These are phyloP conservation scores for Pisolithus microcarpus DNA, from an alignment of 768 basidiomycete genomes.

Conservation along the genomic window DNA sequence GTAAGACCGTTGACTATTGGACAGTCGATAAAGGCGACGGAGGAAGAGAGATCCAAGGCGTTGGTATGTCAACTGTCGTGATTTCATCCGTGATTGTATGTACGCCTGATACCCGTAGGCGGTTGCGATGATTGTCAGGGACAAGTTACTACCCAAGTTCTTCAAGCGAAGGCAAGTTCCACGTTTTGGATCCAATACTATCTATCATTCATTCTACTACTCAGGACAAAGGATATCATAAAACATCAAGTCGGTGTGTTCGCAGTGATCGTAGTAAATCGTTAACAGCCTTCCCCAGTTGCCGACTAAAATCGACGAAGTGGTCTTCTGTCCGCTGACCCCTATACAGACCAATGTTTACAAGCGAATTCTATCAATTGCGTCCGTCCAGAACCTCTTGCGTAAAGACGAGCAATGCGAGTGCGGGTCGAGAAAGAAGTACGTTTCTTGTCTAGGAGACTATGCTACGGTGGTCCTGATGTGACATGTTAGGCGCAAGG, in stretches of 20 bases:
- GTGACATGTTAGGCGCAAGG: constrained; percentile 42
- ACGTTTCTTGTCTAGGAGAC: constrained; percentile 11
- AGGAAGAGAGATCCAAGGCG: constrained; percentile 52
- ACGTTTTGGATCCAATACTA: not conserved
- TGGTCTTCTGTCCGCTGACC: constrained; percentile 90
- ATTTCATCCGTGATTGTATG: not conserved
- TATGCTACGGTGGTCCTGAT: not conserved
- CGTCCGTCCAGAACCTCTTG: constrained; percentile 64
- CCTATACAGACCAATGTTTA: constrained; percentile 65
- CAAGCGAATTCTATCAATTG: constrained; percentile 56
- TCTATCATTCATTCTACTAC: not conserved
- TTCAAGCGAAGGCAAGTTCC: constrained; percentile 66
- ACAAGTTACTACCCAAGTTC: constrained; percentile 70
- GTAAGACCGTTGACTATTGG: constrained; percentile 61
- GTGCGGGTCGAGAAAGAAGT: constrained; percentile 61
- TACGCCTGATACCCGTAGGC: constrained; percentile 26
- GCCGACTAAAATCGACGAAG: constrained; percentile 81
- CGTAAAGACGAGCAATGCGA: constrained; percentile 64
- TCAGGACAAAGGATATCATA: constrained; percentile 71
- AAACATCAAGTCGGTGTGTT: constrained; percentile 46
- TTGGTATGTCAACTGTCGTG: constrained; percentile 29
- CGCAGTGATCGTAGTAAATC: not conserved
- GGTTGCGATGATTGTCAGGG: constrained; percentile 55
- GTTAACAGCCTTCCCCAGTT: constrained; percentile 41
- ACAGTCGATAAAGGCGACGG: constrained; percentile 58